phyloP scores from a whole-genome alignment of 148 eudicot genomes.

The Arbutus unedo region DNA sequence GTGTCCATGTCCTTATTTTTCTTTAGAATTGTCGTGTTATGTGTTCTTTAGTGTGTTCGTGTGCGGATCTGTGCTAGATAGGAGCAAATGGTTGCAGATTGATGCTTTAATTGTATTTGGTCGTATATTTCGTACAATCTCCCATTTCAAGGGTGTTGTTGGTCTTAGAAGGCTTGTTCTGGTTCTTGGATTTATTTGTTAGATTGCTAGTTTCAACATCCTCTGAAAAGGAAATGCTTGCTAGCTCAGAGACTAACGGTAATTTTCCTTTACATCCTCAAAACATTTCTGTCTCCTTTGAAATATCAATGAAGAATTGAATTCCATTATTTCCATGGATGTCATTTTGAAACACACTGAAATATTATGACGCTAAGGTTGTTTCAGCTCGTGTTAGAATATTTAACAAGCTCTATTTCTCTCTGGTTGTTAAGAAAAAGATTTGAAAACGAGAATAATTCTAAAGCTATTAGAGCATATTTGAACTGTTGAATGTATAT shows the following conservation, averaged over 20 bases:
- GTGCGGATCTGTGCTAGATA: no score
- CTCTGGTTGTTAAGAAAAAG: background rate
- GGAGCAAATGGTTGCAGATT: background rate
- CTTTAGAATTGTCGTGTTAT: no score
- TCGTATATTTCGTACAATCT: background rate
- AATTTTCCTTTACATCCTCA: background rate
- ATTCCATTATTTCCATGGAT: background rate
- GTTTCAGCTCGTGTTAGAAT: background rate
- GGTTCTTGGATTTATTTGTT: background rate
- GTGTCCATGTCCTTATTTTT: no score
- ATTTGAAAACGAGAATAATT: background rate
- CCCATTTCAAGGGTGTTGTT: background rate
- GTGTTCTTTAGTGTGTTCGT: no score
- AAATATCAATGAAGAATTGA: background rate
- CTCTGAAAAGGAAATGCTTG: background rate
- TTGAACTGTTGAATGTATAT: no score
- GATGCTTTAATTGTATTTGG: background rate
- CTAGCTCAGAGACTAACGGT: background rate
- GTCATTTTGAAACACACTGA: background rate
- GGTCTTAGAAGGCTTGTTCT: background rate
- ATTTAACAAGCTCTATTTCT: background rate
- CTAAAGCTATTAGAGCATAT: background rate
- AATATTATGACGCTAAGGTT: background rate
- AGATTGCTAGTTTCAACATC: background rate
- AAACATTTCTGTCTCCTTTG: background rate